phyloP scores from a whole-genome alignment of 768 basidiomycete genomes.

The Mycena epipterygia region DNA sequence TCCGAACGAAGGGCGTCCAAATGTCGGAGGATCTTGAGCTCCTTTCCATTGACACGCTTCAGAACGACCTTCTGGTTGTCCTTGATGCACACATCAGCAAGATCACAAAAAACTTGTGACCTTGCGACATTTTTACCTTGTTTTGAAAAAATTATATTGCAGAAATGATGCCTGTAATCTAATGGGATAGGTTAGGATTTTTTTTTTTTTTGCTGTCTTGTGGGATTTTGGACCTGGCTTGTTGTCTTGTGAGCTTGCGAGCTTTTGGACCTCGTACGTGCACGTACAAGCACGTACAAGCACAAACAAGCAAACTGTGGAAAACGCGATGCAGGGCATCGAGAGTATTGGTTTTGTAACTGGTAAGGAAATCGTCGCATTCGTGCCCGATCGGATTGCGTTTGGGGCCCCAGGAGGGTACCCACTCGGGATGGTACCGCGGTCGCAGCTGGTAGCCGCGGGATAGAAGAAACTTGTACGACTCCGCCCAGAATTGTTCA shows the following conservation, averaged over 20 bases:
- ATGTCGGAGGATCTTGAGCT: slow-evolving; percentile 32
- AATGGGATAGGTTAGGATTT: no score
- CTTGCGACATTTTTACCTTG: no score
- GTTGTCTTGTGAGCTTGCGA: no score
- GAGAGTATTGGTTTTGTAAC: background rate
- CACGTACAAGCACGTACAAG: no score
- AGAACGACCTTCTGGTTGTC: slow-evolving; percentile 39
- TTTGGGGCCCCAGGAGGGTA: background rate
- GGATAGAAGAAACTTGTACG: slow-evolving; percentile 1
- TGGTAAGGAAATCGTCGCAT: background rate
- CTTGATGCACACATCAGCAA: slow-evolving; percentile 18
- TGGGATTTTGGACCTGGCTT: no score
- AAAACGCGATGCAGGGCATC: no score
- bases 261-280: no score
- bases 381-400: background rate
- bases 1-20: slow-evolving; percentile 33
- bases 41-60: slow-evolving; percentile 28
- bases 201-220: no score
- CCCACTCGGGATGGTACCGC: slow-evolving; percentile 8
- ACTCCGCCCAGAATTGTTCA: background rate
- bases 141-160: no score
- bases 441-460: slow-evolving; percentile 7
- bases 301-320: no score
- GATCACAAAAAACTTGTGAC: no score
- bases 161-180: no score